Evolutionary conservation across 495 filamentous ascomycete genomes (phyloP), one percentile per base, ranked within the genome.

Genomic region (Pseudoneurospora amorphoporcata): DNA sequence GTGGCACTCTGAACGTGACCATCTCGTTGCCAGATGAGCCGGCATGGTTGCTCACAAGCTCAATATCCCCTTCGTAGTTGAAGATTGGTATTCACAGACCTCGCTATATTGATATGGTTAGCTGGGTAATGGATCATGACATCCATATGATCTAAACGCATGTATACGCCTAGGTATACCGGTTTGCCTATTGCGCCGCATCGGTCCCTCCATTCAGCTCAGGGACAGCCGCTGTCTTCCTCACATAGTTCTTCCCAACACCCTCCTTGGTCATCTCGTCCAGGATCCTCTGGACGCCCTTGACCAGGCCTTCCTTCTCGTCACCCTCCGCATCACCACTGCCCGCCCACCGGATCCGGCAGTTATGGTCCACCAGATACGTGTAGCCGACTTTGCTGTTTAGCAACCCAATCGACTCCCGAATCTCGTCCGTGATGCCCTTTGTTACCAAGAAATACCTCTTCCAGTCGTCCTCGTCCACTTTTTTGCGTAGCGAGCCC

Each of bases 311-410:
- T 70, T 91, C 88, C 79, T 86, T 86, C 85, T 98, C 95, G 23
- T 84, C 86, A 5, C 81, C 84, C 65, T 90, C 86, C 16, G 92
- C 91, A 45, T 84, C 80, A n/a, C 93, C 95, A 80, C 93, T 94
- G 4, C 92, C 95, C 0, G 95, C 95, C 95, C 95, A 99, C 41
- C 95, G 87, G 73, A 99, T 98, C 82, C 87, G 90, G 82, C 93
- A 96, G 68, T 93, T 83, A 75, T 88, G 84, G 83, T 99, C 95
- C 72, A 99, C 81, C 71, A 99, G 84, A 83, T 97, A 99, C 37
- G 94, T 92, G 84, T 98, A 98, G 14, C 96, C 96, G 12, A 97
- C 94, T 82, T 92, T 94, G 47, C 86, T 87, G 81, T 98, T 99
- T 79, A 93, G 79, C 78, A 95, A 82, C 3, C 93, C 94, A 74